Conservation (phyloP, 306 rosid genomes). For the Vicia faba region DNA sequence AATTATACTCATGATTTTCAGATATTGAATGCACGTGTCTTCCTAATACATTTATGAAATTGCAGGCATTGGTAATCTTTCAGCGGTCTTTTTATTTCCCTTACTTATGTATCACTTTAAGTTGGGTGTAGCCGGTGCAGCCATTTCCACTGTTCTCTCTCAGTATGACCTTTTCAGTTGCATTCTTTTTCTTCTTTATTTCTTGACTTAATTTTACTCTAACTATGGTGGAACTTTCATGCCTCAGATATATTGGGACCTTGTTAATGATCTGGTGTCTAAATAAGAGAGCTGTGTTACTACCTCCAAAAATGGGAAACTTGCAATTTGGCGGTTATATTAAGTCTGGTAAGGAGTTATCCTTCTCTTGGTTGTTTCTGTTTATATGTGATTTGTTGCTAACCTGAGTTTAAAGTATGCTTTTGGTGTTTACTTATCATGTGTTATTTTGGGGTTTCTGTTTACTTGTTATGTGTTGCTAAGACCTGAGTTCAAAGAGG, state of each 20-base stretch:
- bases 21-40: conserved; percentile 10
- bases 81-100: conserved; percentile 79
- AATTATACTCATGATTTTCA: conserved; percentile 18
- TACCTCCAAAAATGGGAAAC: conserved; percentile 85
- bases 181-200: conserved; percentile 35
- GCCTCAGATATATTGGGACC: conserved; percentile 77
- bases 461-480: conserved; percentile 15
- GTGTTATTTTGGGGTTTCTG: background rate
- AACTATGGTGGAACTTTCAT: conserved; percentile 28
- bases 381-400: conserved; percentile 12
- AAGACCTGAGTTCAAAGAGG: conserved; percentile 22
- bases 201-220: conserved; percentile 31
- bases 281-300: conserved; percentile 66
- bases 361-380: conserved; percentile 18
- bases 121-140: conserved; percentile 92
- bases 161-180: conserved; percentile 65
- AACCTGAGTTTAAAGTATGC: conserved; percentile 13
- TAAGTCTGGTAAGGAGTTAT: conserved; percentile 66
- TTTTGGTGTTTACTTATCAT: conserved; percentile 20
- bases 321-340: conserved; percentile 86
- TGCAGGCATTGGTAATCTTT: conserved; percentile 86
- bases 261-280: conserved; percentile 79
- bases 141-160: conserved; percentile 84
- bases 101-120: conserved; percentile 69
- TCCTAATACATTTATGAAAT: conserved; percentile 40